These are phyloP conservation scores for Cicer cuneatum DNA, from an alignment of 306 rosid genomes.

Conservation along the genomic window DNA sequence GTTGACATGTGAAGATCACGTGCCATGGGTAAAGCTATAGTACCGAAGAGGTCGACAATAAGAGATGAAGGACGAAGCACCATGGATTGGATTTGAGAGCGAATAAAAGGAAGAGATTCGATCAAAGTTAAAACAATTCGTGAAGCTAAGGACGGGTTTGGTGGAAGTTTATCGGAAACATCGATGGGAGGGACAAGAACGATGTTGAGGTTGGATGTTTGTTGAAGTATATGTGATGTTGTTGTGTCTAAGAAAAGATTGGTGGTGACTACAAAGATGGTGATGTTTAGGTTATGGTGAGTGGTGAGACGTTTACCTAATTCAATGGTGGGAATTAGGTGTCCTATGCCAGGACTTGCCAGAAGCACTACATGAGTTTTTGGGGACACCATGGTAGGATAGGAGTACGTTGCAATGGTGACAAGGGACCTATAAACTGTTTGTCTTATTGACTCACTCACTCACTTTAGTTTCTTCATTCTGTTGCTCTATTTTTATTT, in stretches of 20 bases:
- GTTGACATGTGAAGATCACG: constrained; percentile 55
- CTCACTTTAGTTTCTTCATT: too few species aligned
- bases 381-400: neutral
- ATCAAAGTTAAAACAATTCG: neutral
- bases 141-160: neutral
- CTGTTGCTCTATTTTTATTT: too few species aligned
- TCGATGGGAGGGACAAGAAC: constrained; percentile 23
- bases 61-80: constrained; percentile 46
- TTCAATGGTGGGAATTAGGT: constrained; percentile 50
- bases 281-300: constrained; percentile 45
- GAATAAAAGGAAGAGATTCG: constrained; percentile 40
- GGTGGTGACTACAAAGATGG: constrained; percentile 47
- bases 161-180: constrained; percentile 30
- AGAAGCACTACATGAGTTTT: constrained; percentile 46
- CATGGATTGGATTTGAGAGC: constrained; percentile 35
- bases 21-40: constrained; percentile 51
- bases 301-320: constrained; percentile 50
- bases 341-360: constrained; percentile 56
- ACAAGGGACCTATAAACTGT: neutral
- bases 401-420: neutral
- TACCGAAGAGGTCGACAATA: constrained; percentile 63
- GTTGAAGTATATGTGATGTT: constrained; percentile 21
- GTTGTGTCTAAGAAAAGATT: constrained; percentile 16
- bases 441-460: too few species aligned
- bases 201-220: constrained; percentile 40